phyloP scores from a whole-genome alignment of 257 asterid genomes.

The Lycium ferocissimum region DNA sequence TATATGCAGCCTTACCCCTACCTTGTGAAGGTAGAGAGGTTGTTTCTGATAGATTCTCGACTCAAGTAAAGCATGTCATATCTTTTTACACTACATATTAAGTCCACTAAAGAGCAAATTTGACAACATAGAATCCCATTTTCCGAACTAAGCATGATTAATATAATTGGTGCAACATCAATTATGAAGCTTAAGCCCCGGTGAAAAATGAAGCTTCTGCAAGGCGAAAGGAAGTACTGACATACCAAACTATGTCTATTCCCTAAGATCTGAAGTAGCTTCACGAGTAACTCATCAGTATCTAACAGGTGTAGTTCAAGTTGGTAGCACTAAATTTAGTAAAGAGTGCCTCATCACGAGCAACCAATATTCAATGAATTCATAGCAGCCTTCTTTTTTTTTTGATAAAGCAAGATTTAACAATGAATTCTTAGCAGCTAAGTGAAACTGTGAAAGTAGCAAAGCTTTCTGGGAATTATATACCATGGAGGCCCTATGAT shows the following conservation, averaged over 20 bases:
- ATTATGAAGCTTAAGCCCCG: not conserved
- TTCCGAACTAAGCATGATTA: not conserved
- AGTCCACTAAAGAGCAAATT: not conserved
- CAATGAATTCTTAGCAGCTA: not conserved
- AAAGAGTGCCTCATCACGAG: constrained; percentile 1
- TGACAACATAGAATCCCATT: not conserved
- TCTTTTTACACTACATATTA: not conserved
- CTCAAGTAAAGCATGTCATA: too few relatives aligned
- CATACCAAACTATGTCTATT: not conserved
- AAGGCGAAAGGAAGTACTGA: constrained; percentile 5
- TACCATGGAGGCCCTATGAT: not conserved
- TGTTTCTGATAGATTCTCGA: too few relatives aligned
- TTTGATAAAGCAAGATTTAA: too few relatives aligned
- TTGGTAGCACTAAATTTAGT: not conserved
- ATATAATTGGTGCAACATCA: constrained; percentile 10
- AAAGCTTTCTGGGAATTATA: not conserved
- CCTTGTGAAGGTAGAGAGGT: too few relatives aligned
- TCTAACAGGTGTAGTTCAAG: not conserved
- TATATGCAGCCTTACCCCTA: too few relatives aligned
- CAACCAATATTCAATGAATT: not conserved
- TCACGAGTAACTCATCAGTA: not conserved
- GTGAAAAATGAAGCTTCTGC: not conserved
- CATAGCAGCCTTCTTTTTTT: not conserved
- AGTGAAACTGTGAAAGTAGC: not conserved
- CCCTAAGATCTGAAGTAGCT: not conserved